These are phyloP conservation scores for Triangularia verruculosa DNA, from an alignment of 2,329 filamentous ascomycete species.

Conservation along the genomic window DNA sequence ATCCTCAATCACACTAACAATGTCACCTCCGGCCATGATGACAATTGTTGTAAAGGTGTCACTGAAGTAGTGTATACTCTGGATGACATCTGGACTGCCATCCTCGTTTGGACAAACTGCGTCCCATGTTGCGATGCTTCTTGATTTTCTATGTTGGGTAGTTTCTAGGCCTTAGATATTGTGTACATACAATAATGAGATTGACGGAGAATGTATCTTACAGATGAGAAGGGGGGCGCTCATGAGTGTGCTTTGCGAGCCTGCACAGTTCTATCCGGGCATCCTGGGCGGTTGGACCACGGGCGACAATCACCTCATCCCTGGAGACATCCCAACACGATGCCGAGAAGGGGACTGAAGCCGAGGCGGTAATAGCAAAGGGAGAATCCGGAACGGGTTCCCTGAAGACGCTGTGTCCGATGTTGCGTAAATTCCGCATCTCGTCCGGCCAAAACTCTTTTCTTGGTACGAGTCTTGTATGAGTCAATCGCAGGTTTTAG, in stretches of 20 bases:
- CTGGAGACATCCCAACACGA: constrained; percentile 81
- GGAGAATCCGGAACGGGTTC: constrained; percentile 32
- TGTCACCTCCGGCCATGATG: constrained; percentile 85
- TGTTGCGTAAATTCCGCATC: constrained; percentile 88
- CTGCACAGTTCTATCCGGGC: constrained; percentile 70
- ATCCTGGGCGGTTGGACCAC: constrained; percentile 72
- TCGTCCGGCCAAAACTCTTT: constrained; percentile 27
- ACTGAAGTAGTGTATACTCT: constrained; percentile 80
- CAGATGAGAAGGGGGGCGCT: constrained; percentile 38
- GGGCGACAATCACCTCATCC: constrained; percentile 76
- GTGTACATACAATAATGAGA: neutral
- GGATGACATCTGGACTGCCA: constrained; percentile 68
- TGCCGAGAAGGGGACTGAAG: constrained; percentile 61
- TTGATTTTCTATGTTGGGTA: constrained; percentile 30
- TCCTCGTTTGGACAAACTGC: constrained; percentile 76
- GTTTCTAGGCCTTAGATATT: constrained; percentile 29
- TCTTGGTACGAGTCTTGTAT: constrained; percentile 7
- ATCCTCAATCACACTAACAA: constrained; percentile 77
- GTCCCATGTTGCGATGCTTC: constrained; percentile 78
- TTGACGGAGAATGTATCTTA: constrained; percentile 31
- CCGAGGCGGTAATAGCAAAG: constrained; percentile 20
- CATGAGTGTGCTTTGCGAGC: constrained; percentile 41
- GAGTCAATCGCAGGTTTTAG: constrained; percentile 9
- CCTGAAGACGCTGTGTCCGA: constrained; percentile 65
- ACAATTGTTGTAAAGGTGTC: constrained; percentile 77